A percentile compares a stretch with the other conserved stretches of the same genome.
phyloP scores from a whole-genome alignment of 805 yeast genomes.

The Saturnispora silvae region DNA sequence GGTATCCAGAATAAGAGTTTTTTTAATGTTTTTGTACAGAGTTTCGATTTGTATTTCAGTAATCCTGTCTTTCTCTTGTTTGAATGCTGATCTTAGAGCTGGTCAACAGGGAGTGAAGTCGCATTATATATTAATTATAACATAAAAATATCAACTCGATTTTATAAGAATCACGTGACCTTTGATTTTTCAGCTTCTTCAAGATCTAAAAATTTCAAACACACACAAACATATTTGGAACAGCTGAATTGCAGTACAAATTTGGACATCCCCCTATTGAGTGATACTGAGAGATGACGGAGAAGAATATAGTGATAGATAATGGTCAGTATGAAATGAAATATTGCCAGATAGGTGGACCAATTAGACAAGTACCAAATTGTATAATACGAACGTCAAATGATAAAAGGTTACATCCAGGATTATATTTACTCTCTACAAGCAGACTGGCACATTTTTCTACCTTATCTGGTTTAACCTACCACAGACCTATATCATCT shows the following conservation, averaged over 20 bases:
- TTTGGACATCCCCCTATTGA: no score
- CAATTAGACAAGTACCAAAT: conserved; percentile 53
- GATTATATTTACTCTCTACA: conserved; percentile 41
- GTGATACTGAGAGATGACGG: no score
- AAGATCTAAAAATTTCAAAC: no score
- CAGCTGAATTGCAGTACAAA: no score
- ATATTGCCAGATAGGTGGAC: conserved; percentile 39
- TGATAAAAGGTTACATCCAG: conserved; percentile 67
- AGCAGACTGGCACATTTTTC: conserved; percentile 42
- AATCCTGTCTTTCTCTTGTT: no score
- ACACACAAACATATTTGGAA: no score
- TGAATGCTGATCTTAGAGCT: no score
- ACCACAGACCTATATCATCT: conserved; percentile 75
- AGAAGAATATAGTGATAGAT: conserved; percentile 51
- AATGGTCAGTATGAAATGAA: conserved; percentile 85
- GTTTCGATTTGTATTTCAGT: neutral
- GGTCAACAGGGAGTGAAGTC: no score
- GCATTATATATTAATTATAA: no score
- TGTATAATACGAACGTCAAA: conserved; percentile 60
- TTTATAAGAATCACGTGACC: no score
- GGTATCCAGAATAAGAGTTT: neutral
- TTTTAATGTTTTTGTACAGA: neutral
- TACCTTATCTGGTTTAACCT: conserved; percentile 47
- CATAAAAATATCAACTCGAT: no score
- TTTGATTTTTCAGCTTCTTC: no score